phyloP scores from a whole-genome alignment of 2,329 filamentous ascomycete genomes.

The Epichloe coenophiala region DNA sequence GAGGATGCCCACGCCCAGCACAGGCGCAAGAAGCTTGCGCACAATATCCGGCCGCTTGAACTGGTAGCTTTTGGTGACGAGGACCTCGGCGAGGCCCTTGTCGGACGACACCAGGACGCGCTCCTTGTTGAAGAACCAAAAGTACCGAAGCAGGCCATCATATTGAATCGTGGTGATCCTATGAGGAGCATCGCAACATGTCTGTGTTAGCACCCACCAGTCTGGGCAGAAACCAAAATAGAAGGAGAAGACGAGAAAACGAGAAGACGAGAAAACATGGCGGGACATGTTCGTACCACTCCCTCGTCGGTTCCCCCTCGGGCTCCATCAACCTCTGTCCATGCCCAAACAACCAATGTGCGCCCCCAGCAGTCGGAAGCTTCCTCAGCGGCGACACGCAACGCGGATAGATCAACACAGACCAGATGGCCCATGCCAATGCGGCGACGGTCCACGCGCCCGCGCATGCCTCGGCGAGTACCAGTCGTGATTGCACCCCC shows the following conservation, averaged over 20 bases:
- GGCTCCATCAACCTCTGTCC: constrained; percentile 28
- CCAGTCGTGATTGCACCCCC: constrained; percentile 15
- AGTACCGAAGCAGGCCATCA: constrained; percentile 55
- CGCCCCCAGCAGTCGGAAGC: constrained; percentile 30
- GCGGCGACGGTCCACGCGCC: constrained; percentile 22
- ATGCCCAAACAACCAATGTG: constrained; percentile 36
- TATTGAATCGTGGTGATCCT: constrained; percentile 51
- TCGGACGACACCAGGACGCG: constrained; percentile 47
- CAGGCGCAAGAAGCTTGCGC: constrained; percentile 40
- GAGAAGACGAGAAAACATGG: not conserved
- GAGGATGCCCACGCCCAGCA: constrained; percentile 60
- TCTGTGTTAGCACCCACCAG: constrained; percentile 16
- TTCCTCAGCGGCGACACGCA: constrained; percentile 35
- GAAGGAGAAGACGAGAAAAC: not conserved
- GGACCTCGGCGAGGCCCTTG: constrained; percentile 55
- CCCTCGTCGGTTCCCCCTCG: constrained; percentile 30
- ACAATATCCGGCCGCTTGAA: constrained; percentile 50
- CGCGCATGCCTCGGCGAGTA: constrained; percentile 21
- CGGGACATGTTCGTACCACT: constrained; percentile 28
- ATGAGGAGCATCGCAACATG: constrained; percentile 4
- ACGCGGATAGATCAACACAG: constrained; percentile 33
- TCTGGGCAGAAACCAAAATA: not conserved
- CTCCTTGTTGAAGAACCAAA: constrained; percentile 47
- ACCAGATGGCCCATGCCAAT: constrained; percentile 25
- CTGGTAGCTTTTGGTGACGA: constrained; percentile 55